Evolutionary conservation across 208 protist genomes (phyloP).

Genomic region (Leishmania arabica): DNA sequence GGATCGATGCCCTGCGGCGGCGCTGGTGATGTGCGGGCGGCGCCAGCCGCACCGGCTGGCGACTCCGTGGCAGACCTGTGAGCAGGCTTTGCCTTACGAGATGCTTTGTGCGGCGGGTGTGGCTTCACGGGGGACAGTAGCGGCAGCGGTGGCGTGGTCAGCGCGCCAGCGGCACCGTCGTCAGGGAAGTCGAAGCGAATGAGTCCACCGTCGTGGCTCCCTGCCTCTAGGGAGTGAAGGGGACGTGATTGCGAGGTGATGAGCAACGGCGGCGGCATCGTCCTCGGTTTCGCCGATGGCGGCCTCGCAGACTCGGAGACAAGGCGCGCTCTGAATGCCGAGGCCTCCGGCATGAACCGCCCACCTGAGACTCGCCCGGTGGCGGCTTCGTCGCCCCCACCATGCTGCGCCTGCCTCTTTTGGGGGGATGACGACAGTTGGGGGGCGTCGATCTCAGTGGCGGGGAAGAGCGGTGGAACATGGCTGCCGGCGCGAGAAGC

Average conservation of each 20-base stretch:
- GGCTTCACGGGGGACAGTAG: conserved; percentile 1
- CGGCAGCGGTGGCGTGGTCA: background rate
- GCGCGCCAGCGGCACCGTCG: background rate
- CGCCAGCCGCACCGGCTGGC: background rate
- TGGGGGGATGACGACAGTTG: background rate
- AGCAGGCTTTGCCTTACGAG: background rate
- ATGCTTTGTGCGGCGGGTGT: background rate
- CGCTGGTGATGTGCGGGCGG: background rate
- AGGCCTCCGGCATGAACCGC: background rate
- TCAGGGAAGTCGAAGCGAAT: conserved; percentile 10
- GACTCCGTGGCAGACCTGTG: background rate
- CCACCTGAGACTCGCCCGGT: background rate
- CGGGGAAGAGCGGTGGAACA: background rate
- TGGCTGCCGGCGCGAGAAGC: background rate
- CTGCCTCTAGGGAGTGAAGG: conserved; percentile 13
- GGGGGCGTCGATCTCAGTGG: background rate
- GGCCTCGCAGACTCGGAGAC: background rate
- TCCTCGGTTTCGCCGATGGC: background rate
- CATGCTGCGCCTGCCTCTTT: background rate
- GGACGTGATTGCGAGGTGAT: conserved; percentile 17
- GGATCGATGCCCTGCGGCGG: background rate
- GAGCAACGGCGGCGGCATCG: conserved; percentile 14
- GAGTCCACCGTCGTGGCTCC: conserved; percentile 8
- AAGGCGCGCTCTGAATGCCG: background rate
- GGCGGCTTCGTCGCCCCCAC: background rate